phyloP scores from a whole-genome alignment of 257 asterid genomes.

The Nicotiana benthamiana region DNA sequence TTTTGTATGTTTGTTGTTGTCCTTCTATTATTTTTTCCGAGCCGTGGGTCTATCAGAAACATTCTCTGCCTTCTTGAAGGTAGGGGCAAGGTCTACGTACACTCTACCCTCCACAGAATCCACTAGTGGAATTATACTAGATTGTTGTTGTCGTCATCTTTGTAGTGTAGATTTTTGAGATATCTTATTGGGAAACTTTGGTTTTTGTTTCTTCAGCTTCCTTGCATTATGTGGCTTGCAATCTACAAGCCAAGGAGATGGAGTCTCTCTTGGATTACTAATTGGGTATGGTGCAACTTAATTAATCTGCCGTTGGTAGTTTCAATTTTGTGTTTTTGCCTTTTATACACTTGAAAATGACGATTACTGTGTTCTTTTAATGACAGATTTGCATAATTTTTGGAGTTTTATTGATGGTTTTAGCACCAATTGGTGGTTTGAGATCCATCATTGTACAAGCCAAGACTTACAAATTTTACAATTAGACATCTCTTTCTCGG shows the following conservation, averaged over 20 bases:
- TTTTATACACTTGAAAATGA: neutral
- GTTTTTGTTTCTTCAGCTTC: slow-evolving; percentile 41
- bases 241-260: slow-evolving; percentile 59
- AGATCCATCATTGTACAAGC: slow-evolving; percentile 31
- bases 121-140: too few relatives aligned
- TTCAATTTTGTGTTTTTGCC: neutral
- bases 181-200: neutral
- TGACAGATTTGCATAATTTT: slow-evolving; percentile 31
- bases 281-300: slow-evolving; percentile 38
- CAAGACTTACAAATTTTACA: slow-evolving; percentile 31
- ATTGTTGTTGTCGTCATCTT: neutral
- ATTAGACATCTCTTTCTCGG: slow-evolving; percentile 5
- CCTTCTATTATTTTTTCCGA: too few relatives aligned
- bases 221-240: slow-evolving; percentile 74
- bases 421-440: slow-evolving; percentile 38
- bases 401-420: slow-evolving; percentile 28
- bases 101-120: too few relatives aligned
- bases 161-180: neutral
- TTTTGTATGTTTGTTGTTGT: too few relatives aligned
- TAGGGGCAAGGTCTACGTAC: too few relatives aligned
- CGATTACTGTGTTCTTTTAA: neutral
- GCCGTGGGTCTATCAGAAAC: too few relatives aligned
- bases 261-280: slow-evolving; percentile 59
- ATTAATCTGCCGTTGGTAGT: neutral
- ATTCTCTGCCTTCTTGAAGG: too few relatives aligned